Base-by-base conservation (phyloP, 2,329 filamentous ascomycete genomes). In the Aureobasidium zeae region DNA sequence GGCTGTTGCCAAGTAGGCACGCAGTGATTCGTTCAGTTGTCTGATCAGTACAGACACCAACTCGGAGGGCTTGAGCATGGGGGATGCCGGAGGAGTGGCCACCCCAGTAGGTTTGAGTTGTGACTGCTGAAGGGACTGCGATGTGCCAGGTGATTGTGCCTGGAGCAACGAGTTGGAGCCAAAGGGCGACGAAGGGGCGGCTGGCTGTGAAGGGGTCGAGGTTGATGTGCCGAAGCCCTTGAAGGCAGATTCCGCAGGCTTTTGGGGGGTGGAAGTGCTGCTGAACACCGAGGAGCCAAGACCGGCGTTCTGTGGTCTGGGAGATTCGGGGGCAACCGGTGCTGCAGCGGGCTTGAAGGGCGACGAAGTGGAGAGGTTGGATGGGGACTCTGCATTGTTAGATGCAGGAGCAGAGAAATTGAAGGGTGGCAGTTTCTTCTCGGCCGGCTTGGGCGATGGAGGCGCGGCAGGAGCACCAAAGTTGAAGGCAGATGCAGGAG, bases 361-460 rank as follows among this genome's bases (percentile, higher is more conserved):
- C 6, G 42, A 39, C 3, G 43, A 30, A 19, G 24, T 26, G 9
- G 16, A 21, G 15, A 32, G 41, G 20, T 44, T 36, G 3, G 41
- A 44, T 4, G 31, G 31, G 9, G 29, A 19, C 5, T 36, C 41
- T 9, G 41, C 41, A 11, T 31, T 22, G 13, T 44, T 36, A 4
- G 41, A 4, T 13, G 32, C 33, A 4, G 19, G 17, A 17, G 32
- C 16, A 17, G 9, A 31, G 24, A 44, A 44, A 8, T 12, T 10
- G 41, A 44, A 43, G 1, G 39, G 34, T 7, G 39, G 39, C 11
- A 34, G 29, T 30, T 33, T 29, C 39, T 43, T 43, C 21, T 43
- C 39, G 16, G 39, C 39, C 9, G 39, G 39, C 16, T 43, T 43
- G 30, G 39, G 39, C n/a, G 39, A 43, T 10, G 30, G 16, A 21